Evolutionary conservation across 495 filamentous ascomycete genomes (phyloP), one percentile per base, ranked within the genome.

Genomic region (Penicillium bovifimosum): DNA sequence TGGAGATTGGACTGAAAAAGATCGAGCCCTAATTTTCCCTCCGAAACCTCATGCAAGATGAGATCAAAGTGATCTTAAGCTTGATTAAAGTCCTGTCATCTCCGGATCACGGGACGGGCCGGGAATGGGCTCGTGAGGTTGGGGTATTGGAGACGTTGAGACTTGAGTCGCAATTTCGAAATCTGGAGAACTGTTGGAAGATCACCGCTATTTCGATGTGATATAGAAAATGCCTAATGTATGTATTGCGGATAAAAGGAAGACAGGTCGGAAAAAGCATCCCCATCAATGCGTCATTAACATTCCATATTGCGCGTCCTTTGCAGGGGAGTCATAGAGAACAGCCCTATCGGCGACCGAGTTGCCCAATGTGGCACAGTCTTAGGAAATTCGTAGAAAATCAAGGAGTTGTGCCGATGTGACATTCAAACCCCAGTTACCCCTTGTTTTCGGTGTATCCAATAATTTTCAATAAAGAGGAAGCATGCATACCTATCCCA

Each of bases 21-120:
- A 38, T 48, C 46, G 9, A 13, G 24, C 11, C 16, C 10, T 9
- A 13, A 24, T 35, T 32, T 11, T 3, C 32, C 1, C 5, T 0
- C 5, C 16, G 17, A 5, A 29, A 14, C 7, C 3, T 36, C 34
- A 24, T 36, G 34, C 34, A 5, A 13, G 10, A 34, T 36, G 34
- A 16, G 34, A 16, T 36, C 34, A 33, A 49, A 13, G 26, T 29
- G 9, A 6, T 16, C 43, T 17, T 6, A 16, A 46, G 24, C 14
- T 41, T 49, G 42, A 41, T 58, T 40, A 52, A 40, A 40, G 28
- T 47, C 28, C 28, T 52, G 31, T 52, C 48, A 56, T 50, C 47
- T 26, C 27, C 45, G 45, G 47, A 50, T 28, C 34, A 36, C 43
- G 58, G 58, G 50, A 57, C 50, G 58, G 54, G 48, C 53, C 58